Base-by-base conservation (phyloP, 2,329 filamentous ascomycete genomes). In the Penicillium corylophilum region DNA sequence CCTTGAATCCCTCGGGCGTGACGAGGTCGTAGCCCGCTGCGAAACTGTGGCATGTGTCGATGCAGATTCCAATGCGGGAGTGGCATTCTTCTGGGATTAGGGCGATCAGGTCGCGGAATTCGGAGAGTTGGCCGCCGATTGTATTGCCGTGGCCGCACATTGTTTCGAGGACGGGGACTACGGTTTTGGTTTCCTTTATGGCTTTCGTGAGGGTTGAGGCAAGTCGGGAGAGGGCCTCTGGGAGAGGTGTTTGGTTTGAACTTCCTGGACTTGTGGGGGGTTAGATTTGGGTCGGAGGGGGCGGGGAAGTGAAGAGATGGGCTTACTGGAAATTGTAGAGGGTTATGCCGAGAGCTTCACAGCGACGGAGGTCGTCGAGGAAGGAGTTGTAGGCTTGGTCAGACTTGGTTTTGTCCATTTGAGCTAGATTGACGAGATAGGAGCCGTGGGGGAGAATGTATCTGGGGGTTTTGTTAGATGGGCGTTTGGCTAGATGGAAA, bases 41-140 rank as follows among this genome's bases (percentile, higher is more conserved):
- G 71, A 97, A 97, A 52, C 91, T 86, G 72, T 99, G 94, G 74
- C 94, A 99, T 0, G 94, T 99, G 70, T 99, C 94, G 50, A 99
- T 84, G 71, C 94, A 99, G 16, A 99, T 91, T 41, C 93, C 94
- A 2, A 99, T 86, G 28, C 94, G 85, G 39, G 77, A 71, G 74
- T 96, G 95, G 70, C 95, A 84, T 20, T 91, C 82, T n/a, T 69
- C 57, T 0, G 74, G 73, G 22, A 97, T 83, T 8, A 85, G 78
- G 13, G 81, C 81, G 61, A 99, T 95, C 57, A 96, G 89, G 64
- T 91, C 88, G 12, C 87, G 81, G 42, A 99, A 80, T 64, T 99
- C 93, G 68, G 92, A 86, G 69, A 96, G 95, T 1, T 82, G 86
- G 15, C 85, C 86, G 26, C 94, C 94, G 46, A 99, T 84, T 4